Base-by-base conservation (phyloP, 2,329 filamentous ascomycete species). In the Fusarium foetens region DNA sequence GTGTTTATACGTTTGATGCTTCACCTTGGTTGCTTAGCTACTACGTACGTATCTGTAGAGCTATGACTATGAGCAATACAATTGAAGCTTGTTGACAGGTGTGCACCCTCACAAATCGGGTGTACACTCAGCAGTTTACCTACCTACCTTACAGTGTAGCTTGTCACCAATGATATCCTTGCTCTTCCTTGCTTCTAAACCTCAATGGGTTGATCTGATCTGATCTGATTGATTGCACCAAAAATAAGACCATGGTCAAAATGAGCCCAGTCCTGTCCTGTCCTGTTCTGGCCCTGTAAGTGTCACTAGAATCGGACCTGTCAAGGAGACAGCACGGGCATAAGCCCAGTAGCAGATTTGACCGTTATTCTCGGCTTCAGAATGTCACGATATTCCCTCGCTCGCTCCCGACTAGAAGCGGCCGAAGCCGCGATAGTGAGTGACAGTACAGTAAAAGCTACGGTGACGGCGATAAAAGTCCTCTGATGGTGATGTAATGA, bases 401-500 rank as follows among this genome's bases (percentile, higher is more conserved):
- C 70, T 71, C 66, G 62, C 70, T 46, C 55, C 58, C 66, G 64
- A 59, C 21, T 27, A 13, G 29, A 36, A 65, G 60, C 46, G 38
- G 55, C 68, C 57, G 60, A 66, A 66, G 71, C 36, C 63, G 62
- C 54, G 70, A 73, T 38, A 41, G 42, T 49, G 31, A 45, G 39
- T 27, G 49, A 16, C 23, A 27, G 31, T 53, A 55, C 29, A 42
- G n/a, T 38, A 23, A 43, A 48, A 43, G 41, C 38, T 36, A 52
- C 52, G 46, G 64, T 61, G 39, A 60, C 53, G 23, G 42, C 29
- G 57, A 60, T 46, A n/a, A 41, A 31, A 45, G 63, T 66, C 54
- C 41, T 36, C 29, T 49, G 48, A 75, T 74, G 70, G 70, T 76
- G 74, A 76, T 76, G 74, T 76, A 76, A 76, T 76, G 61, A 55